Evolutionary conservation across 1,284 basidiomycete genomes (phyloP), one percentile per base, ranked within the genome.

Genomic region (Pulveroboletus sp.): DNA sequence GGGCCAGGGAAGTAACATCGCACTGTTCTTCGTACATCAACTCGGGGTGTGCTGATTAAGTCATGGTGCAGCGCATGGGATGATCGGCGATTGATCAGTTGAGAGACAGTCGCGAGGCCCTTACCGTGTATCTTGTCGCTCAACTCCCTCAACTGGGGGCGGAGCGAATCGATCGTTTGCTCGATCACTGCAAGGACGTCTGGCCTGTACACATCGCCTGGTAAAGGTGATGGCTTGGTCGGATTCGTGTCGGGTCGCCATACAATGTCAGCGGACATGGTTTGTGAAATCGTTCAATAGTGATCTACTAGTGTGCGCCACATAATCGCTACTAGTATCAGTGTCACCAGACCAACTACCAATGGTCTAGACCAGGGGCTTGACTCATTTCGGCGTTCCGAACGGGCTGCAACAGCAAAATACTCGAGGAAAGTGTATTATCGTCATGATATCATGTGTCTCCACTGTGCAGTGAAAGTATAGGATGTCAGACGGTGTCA

Each of bases 61-160:
- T 43, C 7, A 42, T 15, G 10, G 20, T 24, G 26, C 10, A 49
- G 7, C 29, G 22, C 28, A 38, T 18, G 5, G 11, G 17, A 35
- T 11, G 25, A 5, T 39, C 15, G 25, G 31, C 18, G 20, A 4
- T 35, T 12, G 52, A 53, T 65, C 49, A 63, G 60, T 42, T 20
- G 14, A 28, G 18, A 62, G 18, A 42, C 1, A 14, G 10, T 29
- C 25, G 15, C 7, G 38, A 31, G 6, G 7, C 9, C 5, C 53
- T 56, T 33, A 84, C 87, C 80, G 63, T 89, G 88, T 31, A 92
- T 89, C 62, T 87, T 82, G 29, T 90, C 70, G 65, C 86, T 91
- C n/a, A 92, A 68, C 43, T 73, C 74, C 46, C 86, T 75, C 52
- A 92, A 71, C 53, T 86, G 82, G 3, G 70, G 70, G 54, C 81